A percentile compares a stretch with the other conserved stretches of the same genome.
Evolutionary conservation across 805 yeast species (phyloP).

Genomic region (Saturnispora zaruensis): DNA sequence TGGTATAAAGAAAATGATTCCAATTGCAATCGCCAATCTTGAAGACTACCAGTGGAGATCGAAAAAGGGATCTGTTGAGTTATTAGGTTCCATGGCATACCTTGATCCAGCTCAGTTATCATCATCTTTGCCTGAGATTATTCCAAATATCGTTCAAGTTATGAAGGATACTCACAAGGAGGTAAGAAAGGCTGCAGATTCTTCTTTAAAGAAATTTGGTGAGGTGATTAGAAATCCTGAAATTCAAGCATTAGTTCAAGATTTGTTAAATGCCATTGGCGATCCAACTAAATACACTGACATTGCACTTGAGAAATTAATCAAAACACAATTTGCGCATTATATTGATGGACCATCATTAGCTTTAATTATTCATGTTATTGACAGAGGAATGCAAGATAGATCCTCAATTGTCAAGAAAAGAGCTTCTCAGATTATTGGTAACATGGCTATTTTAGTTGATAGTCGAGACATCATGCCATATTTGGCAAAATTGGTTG

Average conservation of each 20-base stretch:
- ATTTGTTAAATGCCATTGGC: constrained; percentile 82
- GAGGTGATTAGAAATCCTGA: constrained; percentile 97
- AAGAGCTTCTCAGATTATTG: constrained; percentile 96
- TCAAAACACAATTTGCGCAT: constrained; percentile 90
- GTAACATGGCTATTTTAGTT: constrained; percentile 95
- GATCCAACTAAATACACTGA: constrained; percentile 91
- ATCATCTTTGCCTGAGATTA: constrained; percentile 77
- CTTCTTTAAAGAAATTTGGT: constrained; percentile 81
- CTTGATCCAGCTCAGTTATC: constrained; percentile 91
- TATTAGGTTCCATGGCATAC: constrained; percentile 96
- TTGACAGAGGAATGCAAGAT: constrained; percentile 91
- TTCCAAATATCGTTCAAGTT: constrained; percentile 94
- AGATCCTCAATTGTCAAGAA: constrained; percentile 88
- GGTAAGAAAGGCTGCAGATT: constrained; percentile 91
- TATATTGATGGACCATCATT: constrained; percentile 97
- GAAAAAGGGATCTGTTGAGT: constrained; percentile 92
- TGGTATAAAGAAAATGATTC: constrained; percentile 87
- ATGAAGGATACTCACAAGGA: constrained; percentile 94
- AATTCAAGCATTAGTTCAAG: constrained; percentile 85
- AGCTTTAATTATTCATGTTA: constrained; percentile 89
- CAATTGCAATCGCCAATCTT: constrained; percentile 76
- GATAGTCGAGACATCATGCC: constrained; percentile 81
- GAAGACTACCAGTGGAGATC: constrained; percentile 94
- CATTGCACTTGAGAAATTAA: constrained; percentile 73
- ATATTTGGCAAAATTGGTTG: constrained; percentile 66